Base-by-base conservation (phyloP, 2,329 filamentous ascomycete species). In the Diaporthe sp. region DNA sequence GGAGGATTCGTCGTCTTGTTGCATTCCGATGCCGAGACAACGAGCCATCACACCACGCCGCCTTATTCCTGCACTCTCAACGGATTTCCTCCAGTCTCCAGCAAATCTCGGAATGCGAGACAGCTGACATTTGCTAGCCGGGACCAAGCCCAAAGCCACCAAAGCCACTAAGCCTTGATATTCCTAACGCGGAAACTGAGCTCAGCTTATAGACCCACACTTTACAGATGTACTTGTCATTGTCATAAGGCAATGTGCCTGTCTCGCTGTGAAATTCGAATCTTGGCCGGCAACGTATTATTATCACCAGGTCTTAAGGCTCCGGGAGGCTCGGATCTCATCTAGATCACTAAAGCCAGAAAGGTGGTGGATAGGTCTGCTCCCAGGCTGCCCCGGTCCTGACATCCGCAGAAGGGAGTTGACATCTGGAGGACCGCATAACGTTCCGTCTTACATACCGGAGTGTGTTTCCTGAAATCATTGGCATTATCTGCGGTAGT, bases 1-100 rank as follows among this genome's bases (percentile, higher is more conserved):
- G 37, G 55, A 34, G 51, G 44, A 31, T 44, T 53, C 34, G 68
- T 58, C 39, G 6, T 60, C n/a, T 60, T 37, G 58, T 25, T 55
- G 58, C 2, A 85, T 82, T 60, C 73, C 82, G 88, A n/a, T 39
- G 70, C 42, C 44, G 55, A 58, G 42, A 49, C 53, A 49, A 49
- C 70, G 31, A 68, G n/a, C 22, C 49, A 68, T 68, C 65, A 68
- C 31, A 39, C 65, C 47, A 68, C 65, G 65, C 22, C 34, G 31
- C 47, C 31, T 39, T 42, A 25, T 53, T 70, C 49, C 34, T 25
- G 34, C 65, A 9, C 31, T 28, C 63, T 37, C 47, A 53, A 53
- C 63, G 20, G 31, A 53, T 53, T 28, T n/a, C 2, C 31, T 31
- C 25, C 13, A 31, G 7, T 55, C 12, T 25, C 20, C 47, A 39